Evolutionary conservation across 1,284 basidiomycete species (phyloP).

Genomic region (Porogramme epimiltina): DNA sequence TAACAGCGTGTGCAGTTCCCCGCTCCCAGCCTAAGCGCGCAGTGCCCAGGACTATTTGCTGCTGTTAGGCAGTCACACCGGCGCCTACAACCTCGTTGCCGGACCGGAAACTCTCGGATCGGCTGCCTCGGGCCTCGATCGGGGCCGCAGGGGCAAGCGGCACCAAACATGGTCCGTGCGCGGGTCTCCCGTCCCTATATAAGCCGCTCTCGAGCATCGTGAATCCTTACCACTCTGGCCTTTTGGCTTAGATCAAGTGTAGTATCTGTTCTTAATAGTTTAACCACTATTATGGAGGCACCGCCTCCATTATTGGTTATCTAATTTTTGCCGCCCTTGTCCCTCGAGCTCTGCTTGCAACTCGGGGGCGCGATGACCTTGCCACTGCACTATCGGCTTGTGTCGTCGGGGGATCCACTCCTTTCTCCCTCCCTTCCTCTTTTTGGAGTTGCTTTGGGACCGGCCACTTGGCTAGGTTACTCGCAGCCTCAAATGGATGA

Average conservation of each 20-base stretch:
- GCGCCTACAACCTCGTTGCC: slow-evolving; percentile 3
- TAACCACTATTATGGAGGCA: slow-evolving; percentile 68
- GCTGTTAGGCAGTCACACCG: slow-evolving; percentile 10
- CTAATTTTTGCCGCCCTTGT: slow-evolving; percentile 26
- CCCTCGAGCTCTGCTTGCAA: slow-evolving; percentile 26
- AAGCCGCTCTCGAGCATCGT: neutral
- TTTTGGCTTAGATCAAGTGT: slow-evolving; percentile 97
- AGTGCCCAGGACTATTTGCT: slow-evolving; percentile 8
- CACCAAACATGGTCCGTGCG: slow-evolving; percentile 6
- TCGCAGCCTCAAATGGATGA: slow-evolving; percentile 3
- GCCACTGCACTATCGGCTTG: slow-evolving; percentile 25
- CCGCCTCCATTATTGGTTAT: slow-evolving; percentile 33
- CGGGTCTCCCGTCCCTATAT: neutral
- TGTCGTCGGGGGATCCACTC: slow-evolving; percentile 26
- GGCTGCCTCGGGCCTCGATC: too few relatives aligned
- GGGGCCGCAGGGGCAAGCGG: neutral
- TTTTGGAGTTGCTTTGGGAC: slow-evolving; percentile 2
- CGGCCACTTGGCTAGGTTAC: neutral
- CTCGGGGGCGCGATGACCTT: slow-evolving; percentile 25
- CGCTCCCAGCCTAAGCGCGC: slow-evolving; percentile 1
- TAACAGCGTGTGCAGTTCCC: neutral
- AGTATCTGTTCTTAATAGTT: slow-evolving; percentile 91
- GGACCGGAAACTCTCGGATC: too few relatives aligned
- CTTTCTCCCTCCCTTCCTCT: slow-evolving; percentile 5
- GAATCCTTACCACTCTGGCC: slow-evolving; percentile 78